Percentiles rank a stretch among this genome's conserved stretches.
Conservation (phyloP, 2,329 filamentous ascomycete species). For the Colletotrichum sp. region DNA sequence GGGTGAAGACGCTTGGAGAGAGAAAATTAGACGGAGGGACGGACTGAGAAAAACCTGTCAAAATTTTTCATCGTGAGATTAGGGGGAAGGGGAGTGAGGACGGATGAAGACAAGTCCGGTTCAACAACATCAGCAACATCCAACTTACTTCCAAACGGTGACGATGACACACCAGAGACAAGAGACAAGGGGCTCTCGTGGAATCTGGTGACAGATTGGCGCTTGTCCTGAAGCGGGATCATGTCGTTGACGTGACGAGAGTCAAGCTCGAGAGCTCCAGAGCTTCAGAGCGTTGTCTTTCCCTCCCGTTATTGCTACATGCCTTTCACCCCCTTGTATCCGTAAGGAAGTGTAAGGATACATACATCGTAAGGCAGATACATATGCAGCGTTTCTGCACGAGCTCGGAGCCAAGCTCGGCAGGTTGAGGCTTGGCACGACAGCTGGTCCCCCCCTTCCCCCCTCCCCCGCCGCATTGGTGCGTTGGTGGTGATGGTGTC, state of each 20-base stretch:
- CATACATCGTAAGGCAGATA: neutral
- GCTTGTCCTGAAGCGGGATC: neutral
- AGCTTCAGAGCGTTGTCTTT: neutral
- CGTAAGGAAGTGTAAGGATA: neutral
- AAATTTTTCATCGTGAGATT: neutral
- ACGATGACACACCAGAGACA: neutral
- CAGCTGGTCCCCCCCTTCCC: neutral
- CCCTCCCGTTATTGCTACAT: neutral
- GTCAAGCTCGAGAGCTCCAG: neutral
- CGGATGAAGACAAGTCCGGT: neutral
- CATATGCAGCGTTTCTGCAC: constrained; percentile 15
- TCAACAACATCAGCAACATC: neutral
- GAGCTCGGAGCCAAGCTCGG: constrained; percentile 21
- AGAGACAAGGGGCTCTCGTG: neutral
- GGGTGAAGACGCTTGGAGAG: neutral
- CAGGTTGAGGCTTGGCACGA: constrained; percentile 14
- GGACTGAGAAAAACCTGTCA: neutral
- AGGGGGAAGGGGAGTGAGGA: neutral
- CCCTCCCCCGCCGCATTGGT: neutral
- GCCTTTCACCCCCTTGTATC: neutral
- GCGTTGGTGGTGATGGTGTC: neutral
- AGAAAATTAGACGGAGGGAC: neutral
- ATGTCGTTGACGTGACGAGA: neutral
- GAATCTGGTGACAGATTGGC: neutral
- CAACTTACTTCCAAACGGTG: neutral